phyloP scores from a whole-genome alignment of 192 early-diverging fungal species.

The Coemansia sp. region DNA sequence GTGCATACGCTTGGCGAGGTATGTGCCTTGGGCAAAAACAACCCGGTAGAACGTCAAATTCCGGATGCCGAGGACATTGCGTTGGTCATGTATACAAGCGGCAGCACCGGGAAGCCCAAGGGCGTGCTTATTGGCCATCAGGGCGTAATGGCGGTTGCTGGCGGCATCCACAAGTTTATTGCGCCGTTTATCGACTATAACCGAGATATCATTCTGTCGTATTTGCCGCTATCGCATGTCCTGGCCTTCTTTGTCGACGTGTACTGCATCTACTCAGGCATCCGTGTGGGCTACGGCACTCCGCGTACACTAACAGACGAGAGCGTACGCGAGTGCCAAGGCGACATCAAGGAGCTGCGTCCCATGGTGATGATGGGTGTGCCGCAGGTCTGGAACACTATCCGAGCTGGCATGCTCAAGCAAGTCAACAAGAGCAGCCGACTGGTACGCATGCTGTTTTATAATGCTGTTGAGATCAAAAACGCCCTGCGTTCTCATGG shows the following conservation, averaged over 20 bases:
- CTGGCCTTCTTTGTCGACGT: slow-evolving; percentile 81
- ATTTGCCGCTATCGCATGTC: slow-evolving; percentile 85
- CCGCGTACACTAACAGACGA: slow-evolving; percentile 75
- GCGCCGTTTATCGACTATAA: slow-evolving; percentile 36
- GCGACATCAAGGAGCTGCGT: slow-evolving; percentile 74
- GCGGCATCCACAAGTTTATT: slow-evolving; percentile 42
- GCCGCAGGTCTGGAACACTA: slow-evolving; percentile 83
- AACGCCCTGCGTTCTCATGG: slow-evolving; percentile 53
- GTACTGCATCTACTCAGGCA: slow-evolving; percentile 61
- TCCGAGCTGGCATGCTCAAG: slow-evolving; percentile 79
- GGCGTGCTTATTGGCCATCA: slow-evolving; percentile 84
- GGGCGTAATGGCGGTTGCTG: slow-evolving; percentile 73
- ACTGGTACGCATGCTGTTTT: slow-evolving; percentile 70
- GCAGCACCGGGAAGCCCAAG: slow-evolving; percentile 91
- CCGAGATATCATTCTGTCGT: slow-evolving; percentile 66
- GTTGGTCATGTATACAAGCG: slow-evolving; percentile 91
- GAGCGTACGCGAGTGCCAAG: slow-evolving; percentile 66
- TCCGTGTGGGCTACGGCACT: slow-evolving; percentile 64
- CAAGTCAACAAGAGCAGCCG: slow-evolving; percentile 60
- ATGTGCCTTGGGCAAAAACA: slow-evolving; percentile 64
- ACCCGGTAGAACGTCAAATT: slow-evolving; percentile 34
- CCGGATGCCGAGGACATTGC: slow-evolving; percentile 57
- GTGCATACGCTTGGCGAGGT: slow-evolving; percentile 72
- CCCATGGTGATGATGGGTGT: slow-evolving; percentile 80
- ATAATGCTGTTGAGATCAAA: slow-evolving; percentile 74